A percentile compares a stretch with the other conserved stretches of the same genome.
These are phyloP conservation scores for Claviceps digitariae DNA, from an alignment of 2,329 filamentous ascomycete genomes.

Conservation along the genomic window DNA sequence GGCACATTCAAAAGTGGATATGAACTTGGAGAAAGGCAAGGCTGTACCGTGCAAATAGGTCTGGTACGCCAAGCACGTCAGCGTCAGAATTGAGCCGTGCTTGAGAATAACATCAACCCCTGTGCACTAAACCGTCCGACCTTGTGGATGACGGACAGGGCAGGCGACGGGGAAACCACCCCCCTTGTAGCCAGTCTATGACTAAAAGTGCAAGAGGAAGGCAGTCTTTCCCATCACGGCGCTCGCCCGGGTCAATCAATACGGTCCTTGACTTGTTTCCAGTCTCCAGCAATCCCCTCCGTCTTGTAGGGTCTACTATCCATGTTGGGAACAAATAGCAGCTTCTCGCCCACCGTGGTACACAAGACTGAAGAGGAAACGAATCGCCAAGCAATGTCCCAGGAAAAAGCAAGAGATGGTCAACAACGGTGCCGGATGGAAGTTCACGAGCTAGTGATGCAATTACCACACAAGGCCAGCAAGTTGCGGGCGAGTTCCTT, in stretches of 20 bases:
- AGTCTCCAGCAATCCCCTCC: neutral
- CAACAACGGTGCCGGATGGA: neutral
- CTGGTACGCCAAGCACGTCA: conserved; percentile 1
- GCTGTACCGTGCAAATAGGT: neutral
- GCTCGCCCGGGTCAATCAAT: neutral
- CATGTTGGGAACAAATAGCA: neutral
- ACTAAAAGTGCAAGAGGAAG: neutral
- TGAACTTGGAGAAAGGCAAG: neutral
- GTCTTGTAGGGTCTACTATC: neutral
- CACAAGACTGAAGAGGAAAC: neutral
- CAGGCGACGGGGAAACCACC: conserved; percentile 1
- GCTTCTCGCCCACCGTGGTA: neutral
- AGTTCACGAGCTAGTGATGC: neutral
- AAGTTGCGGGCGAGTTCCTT: neutral
- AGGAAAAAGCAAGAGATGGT: neutral
- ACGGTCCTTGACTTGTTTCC: neutral
- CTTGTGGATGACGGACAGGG: conserved; percentile 1
- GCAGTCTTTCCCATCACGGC: conserved; percentile 1
- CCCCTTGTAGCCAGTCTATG: conserved; percentile 2
- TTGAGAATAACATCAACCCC: conserved; percentile 3
- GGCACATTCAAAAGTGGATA: conserved; percentile 3
- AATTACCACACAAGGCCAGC: neutral
- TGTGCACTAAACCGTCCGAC: neutral
- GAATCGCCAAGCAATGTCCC: neutral
- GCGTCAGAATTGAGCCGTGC: neutral